Percentiles rank a stretch among this genome's conserved stretches.
Evolutionary conservation across 2,329 filamentous ascomycete species (phyloP).

Genomic region (Biscogniauxia marginata): DNA sequence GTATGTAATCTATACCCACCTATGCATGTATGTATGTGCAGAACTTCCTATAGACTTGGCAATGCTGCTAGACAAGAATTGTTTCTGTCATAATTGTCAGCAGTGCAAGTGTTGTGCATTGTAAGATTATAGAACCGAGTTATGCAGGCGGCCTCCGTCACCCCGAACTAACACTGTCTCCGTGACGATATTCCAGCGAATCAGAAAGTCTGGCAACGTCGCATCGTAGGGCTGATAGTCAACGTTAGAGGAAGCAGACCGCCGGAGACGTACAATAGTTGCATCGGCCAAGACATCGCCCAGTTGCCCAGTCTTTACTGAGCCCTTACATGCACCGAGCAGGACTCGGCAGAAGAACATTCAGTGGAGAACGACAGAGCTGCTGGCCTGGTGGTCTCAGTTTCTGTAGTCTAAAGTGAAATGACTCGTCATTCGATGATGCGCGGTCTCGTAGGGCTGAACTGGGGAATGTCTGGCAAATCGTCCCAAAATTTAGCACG

Average conservation of each 20-base stretch:
- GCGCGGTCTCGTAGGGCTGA: constrained; percentile 28
- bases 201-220: not conserved
- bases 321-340: constrained; percentile 12
- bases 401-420: constrained; percentile 12
- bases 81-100: not conserved
- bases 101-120: not conserved
- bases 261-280: constrained; percentile 2
- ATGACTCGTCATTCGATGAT: constrained; percentile 7
- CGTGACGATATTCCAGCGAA: not conserved
- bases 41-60: not conserved
- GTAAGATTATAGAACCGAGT: not conserved
- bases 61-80: not conserved
- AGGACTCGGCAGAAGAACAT: constrained; percentile 16
- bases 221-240: constrained; percentile 2
- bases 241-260: constrained; percentile 2
- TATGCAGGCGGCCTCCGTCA: not conserved
- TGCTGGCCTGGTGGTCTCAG: constrained; percentile 20
- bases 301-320: not conserved
- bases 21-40: too few species aligned
- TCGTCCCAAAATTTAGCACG: not conserved
- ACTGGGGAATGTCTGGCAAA: constrained; percentile 20
- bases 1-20: not conserved
- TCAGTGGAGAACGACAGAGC: constrained; percentile 18
- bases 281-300: constrained; percentile 9
- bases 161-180: not conserved